These are phyloP conservation scores for Ogataea paraovalis DNA, from an alignment of 805 yeast species.

Conservation along the genomic window DNA sequence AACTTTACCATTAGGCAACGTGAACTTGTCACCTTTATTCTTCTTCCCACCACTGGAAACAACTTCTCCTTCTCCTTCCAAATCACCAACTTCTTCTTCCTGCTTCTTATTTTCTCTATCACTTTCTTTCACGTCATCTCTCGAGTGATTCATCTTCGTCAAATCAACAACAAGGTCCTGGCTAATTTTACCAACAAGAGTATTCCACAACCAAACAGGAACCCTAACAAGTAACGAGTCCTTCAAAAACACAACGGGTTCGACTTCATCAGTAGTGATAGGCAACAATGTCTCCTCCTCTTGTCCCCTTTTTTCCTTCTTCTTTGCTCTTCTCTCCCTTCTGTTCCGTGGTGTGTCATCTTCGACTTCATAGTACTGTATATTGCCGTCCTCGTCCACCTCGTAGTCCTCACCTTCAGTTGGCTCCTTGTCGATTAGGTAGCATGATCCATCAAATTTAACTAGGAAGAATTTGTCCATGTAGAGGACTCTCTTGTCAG, in stretches of 20 bases:
- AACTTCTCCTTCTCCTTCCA: constrained; percentile 1
- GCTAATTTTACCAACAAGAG: constrained; percentile 35
- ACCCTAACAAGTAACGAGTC: constrained; percentile 44
- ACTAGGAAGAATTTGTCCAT: constrained; percentile 52
- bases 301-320: constrained; percentile 1
- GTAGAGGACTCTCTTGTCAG: constrained; percentile 40
- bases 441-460: constrained; percentile 54
- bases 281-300: constrained; percentile 31
- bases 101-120: not conserved
- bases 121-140: not conserved
- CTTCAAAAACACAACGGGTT: constrained; percentile 40
- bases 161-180: not conserved
- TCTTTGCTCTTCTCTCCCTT: constrained; percentile 14
- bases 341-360: constrained; percentile 12
- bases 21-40: constrained; percentile 41
- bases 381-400: constrained; percentile 18
- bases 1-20: constrained; percentile 60
- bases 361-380: constrained; percentile 9
- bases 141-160: not conserved
- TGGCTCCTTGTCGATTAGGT: constrained; percentile 41
- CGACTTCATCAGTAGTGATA: constrained; percentile 46
- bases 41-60: constrained; percentile 12
- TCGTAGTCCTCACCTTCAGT: constrained; percentile 22
- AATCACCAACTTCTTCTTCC: not conserved
- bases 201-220: constrained; percentile 43